phyloP scores from a whole-genome alignment of 1,284 basidiomycete genomes.

The Stereum hirsutum region DNA sequence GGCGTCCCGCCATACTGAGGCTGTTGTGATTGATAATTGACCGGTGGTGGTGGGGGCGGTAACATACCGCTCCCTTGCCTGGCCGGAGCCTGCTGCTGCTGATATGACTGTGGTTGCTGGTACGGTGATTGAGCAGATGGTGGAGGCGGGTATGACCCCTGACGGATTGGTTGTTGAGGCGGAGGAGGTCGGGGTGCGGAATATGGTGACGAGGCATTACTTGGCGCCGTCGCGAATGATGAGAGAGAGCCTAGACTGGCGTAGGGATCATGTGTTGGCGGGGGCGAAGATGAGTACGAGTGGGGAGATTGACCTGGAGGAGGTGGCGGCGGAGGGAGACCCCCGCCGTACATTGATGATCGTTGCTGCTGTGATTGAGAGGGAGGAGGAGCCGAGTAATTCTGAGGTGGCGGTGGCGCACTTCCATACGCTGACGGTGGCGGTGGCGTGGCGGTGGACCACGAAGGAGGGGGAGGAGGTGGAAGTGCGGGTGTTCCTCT shows the following conservation, averaged over 20 bases:
- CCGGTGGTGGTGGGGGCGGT: conserved; percentile 25
- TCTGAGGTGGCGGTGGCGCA: neutral
- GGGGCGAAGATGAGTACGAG: too few relatives aligned
- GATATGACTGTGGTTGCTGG: conserved; percentile 10
- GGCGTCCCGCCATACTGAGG: conserved; percentile 17
- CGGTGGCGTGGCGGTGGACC: conserved; percentile 5
- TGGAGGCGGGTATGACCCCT: conserved; percentile 10
- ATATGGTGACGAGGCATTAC: conserved; percentile 1
- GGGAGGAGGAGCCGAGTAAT: conserved; percentile 3
- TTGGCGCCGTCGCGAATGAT: conserved; percentile 5
- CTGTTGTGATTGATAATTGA: conserved; percentile 21
- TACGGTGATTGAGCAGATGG: conserved; percentile 3
- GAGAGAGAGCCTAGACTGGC: conserved; percentile 10
- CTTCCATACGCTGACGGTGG: conserved; percentile 11
- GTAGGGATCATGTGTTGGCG: conserved; percentile 16
- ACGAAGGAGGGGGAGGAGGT: conserved; percentile 6
- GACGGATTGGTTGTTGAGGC: conserved; percentile 20
- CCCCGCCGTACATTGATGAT: too few relatives aligned
- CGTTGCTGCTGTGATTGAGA: conserved; percentile 3
- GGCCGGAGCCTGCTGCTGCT: conserved; percentile 9
- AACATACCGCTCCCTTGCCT: conserved; percentile 11
- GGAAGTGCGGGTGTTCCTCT: conserved; percentile 13
- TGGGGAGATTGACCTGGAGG: conserved; percentile 15
- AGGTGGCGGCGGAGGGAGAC: conserved; percentile 8
- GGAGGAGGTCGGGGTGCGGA: conserved; percentile 24